A percentile compares a stretch with the other conserved stretches of the same genome.
Conservation (phyloP, 1,284 basidiomycete genomes). For the Irpex sp. region DNA sequence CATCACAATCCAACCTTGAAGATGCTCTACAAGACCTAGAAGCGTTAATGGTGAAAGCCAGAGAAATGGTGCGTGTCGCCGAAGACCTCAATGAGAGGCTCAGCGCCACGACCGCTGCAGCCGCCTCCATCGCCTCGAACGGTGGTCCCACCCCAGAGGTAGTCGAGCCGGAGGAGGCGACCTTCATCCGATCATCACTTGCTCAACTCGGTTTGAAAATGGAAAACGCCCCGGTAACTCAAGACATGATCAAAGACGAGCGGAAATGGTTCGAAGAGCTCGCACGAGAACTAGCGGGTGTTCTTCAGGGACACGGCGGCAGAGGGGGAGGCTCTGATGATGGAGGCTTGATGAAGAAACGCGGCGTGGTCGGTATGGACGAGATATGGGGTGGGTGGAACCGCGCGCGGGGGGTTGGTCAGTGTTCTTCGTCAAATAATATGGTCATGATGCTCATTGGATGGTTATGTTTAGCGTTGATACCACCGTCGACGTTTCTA, state of each 20-base stretch:
- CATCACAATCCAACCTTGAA: slow-evolving; percentile 65
- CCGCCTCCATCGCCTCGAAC: slow-evolving; percentile 22
- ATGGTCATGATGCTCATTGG: slow-evolving; percentile 4
- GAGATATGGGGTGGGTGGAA: slow-evolving; percentile 99
- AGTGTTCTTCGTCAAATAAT: slow-evolving; percentile 28
- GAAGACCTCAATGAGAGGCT: slow-evolving; percentile 85
- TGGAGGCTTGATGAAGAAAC: slow-evolving; percentile 59
- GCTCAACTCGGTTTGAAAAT: slow-evolving; percentile 85
- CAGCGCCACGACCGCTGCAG: slow-evolving; percentile 47
- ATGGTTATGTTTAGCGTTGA: slow-evolving; percentile 54
- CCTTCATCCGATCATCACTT: slow-evolving; percentile 85
- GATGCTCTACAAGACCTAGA: slow-evolving; percentile 88
- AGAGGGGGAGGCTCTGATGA: slow-evolving; percentile 26
- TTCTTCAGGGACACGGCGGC: slow-evolving; percentile 55
- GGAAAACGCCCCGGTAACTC: slow-evolving; percentile 76
- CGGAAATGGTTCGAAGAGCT: slow-evolving; percentile 78
- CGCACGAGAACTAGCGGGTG: slow-evolving; percentile 76
- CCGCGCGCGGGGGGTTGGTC: slow-evolving; percentile 88
- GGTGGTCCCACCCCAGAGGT: slow-evolving; percentile 10
- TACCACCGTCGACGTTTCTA: slow-evolving; percentile 84
- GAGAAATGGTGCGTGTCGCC: slow-evolving; percentile 90
- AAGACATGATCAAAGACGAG: slow-evolving; percentile 89
- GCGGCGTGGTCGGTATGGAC: slow-evolving; percentile 86
- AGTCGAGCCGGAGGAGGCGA: slow-evolving; percentile 73
- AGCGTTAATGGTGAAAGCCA: slow-evolving; percentile 87